A percentile compares a stretch with the other conserved stretches of the same genome.
These are phyloP conservation scores for Cytospora piceae DNA, from an alignment of 2,329 filamentous ascomycete species.

Conservation along the genomic window DNA sequence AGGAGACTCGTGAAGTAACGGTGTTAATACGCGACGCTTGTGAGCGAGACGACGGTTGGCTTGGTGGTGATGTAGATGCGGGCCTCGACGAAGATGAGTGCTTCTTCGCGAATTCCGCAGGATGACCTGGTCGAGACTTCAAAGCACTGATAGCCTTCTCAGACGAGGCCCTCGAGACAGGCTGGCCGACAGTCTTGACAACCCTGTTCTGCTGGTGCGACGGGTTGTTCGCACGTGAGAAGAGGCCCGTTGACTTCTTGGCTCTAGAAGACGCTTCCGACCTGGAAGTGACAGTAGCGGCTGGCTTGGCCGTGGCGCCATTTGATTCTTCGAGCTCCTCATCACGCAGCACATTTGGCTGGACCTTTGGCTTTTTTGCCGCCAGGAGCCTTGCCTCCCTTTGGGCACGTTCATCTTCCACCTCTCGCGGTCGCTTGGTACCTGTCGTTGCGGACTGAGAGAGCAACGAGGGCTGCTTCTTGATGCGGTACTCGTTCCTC, in stretches of 20 bases:
- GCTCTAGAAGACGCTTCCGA: not conserved
- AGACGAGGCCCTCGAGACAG: not conserved
- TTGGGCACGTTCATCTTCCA: slow-evolving; percentile 23
- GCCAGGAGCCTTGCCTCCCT: slow-evolving; percentile 24
- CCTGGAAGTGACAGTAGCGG: not conserved
- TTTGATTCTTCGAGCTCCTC: not conserved
- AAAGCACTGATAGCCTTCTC: not conserved
- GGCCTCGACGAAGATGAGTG: not conserved
- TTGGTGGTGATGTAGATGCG: not conserved
- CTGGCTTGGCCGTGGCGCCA: not conserved
- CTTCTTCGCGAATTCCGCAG: not conserved
- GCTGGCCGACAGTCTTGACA: slow-evolving; percentile 15
- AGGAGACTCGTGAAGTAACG: slow-evolving; percentile 10
- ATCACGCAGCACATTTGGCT: slow-evolving; percentile 28
- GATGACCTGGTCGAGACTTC: not conserved
- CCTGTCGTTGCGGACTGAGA: slow-evolving; percentile 7
- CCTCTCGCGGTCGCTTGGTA: slow-evolving; percentile 14
- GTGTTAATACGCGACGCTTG: slow-evolving; percentile 3
- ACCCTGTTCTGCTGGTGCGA: slow-evolving; percentile 12
- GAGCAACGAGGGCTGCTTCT: slow-evolving; percentile 44
- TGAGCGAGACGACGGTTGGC: not conserved
- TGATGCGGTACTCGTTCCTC: slow-evolving; percentile 56
- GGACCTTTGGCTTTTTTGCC: slow-evolving; percentile 32
- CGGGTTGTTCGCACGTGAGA: slow-evolving; percentile 13
- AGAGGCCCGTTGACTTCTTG: slow-evolving; percentile 6